A percentile compares a stretch with the other conserved stretches of the same genome.
These are phyloP conservation scores for Sphagnum magellanicum DNA, from an alignment of 228 moss, liverwort and hornwort species.

Conservation along the genomic window DNA sequence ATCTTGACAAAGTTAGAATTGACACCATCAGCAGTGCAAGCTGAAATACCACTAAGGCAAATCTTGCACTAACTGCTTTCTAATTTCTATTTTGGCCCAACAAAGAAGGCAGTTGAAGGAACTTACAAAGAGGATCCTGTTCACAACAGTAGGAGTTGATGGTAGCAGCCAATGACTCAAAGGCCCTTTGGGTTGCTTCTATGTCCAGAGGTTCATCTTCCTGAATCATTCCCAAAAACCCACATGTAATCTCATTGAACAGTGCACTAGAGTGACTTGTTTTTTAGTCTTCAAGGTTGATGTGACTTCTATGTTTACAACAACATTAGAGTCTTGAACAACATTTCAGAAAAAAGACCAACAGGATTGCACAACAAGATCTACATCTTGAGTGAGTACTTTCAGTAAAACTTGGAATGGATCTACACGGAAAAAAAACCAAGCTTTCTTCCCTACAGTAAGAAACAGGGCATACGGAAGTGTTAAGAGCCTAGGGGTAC, in stretches of 20 bases:
- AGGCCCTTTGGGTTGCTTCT: conserved; percentile 59
- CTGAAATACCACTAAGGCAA: not conserved
- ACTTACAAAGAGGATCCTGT: conserved; percentile 46
- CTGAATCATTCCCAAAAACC: conserved; percentile 9
- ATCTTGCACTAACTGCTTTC: not conserved
- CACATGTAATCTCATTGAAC: not conserved
- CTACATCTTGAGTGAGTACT: too few relatives aligned
- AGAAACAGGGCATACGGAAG: too few relatives aligned
- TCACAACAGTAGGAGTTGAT: conserved; percentile 69
- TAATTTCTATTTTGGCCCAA: not conserved
- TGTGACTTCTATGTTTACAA: too few relatives aligned
- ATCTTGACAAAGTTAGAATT: too few relatives aligned
- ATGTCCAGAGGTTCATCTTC: conserved; percentile 88
- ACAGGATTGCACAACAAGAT: too few relatives aligned
- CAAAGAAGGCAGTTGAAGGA: not conserved
- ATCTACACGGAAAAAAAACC: too few relatives aligned
- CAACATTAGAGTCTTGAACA: too few relatives aligned
- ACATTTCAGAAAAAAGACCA: too few relatives aligned
- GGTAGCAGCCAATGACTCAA: conserved; percentile 39
- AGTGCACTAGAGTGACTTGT: not conserved
- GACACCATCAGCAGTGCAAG: too few relatives aligned
- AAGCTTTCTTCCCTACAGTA: too few relatives aligned
- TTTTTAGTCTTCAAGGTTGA: not conserved
- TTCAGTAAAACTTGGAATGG: too few relatives aligned
- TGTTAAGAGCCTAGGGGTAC: too few relatives aligned